These are phyloP conservation scores for Scheffersomyces ergatensis DNA, from an alignment of 805 yeast species.

Conservation along the genomic window DNA sequence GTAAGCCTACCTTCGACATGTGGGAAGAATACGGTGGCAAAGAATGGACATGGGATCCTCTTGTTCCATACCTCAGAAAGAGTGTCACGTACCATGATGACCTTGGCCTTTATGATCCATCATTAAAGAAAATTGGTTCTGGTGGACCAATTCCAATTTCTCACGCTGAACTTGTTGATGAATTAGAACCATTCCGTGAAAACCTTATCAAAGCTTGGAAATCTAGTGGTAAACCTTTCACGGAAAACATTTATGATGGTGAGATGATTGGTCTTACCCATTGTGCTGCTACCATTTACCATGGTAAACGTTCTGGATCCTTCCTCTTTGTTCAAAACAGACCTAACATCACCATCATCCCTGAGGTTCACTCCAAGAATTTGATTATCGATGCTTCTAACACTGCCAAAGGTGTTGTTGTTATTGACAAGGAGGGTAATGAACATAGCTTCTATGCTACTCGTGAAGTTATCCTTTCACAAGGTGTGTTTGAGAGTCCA, in stretches of 20 bases:
- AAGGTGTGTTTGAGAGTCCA: constrained; percentile 29
- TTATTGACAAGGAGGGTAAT: constrained; percentile 16
- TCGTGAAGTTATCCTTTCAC: constrained; percentile 21
- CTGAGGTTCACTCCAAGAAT: constrained; percentile 21
- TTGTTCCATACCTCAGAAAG: constrained; percentile 21
- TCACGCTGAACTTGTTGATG: constrained; percentile 16
- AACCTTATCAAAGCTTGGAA: constrained; percentile 9
- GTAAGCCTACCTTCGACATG: constrained; percentile 11
- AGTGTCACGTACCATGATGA: constrained; percentile 20
- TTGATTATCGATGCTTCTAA: constrained; percentile 15
- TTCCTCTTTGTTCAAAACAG: constrained; percentile 11
- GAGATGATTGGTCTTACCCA: constrained; percentile 17
- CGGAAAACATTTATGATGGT: constrained; percentile 15
- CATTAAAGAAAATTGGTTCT: constrained; percentile 14
- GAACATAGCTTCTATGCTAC: constrained; percentile 17
- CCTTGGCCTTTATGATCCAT: constrained; percentile 11
- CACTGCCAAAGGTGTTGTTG: constrained; percentile 17
- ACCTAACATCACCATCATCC: constrained; percentile 21
- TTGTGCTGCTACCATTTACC: constrained; percentile 17
- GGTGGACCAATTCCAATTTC: constrained; percentile 20
- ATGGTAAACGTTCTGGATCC: constrained; percentile 18
- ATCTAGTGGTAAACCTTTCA: constrained; percentile 13
- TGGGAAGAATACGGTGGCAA: constrained; percentile 24
- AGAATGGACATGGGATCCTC: constrained; percentile 25
- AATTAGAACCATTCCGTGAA: constrained; percentile 14